Evolutionary conservation across 495 filamentous ascomycete genomes (phyloP).

Genomic region (Thermothielavioides terrestris): DNA sequence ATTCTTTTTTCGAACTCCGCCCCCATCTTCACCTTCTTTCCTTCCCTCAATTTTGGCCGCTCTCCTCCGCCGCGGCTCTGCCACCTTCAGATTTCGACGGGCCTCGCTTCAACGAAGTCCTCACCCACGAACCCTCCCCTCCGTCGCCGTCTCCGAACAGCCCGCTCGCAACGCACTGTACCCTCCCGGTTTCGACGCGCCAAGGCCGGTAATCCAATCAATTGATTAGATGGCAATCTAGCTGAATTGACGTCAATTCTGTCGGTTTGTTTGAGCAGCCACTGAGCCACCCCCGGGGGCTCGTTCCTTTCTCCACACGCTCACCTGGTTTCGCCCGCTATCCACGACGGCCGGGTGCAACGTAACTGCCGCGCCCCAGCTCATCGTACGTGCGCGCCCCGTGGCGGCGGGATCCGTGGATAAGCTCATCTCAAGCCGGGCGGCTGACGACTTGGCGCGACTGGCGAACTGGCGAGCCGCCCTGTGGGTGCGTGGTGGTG

Average conservation of each 20-base stretch:
- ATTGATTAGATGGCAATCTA: constrained; percentile 29
- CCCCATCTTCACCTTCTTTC: too few relatives aligned
- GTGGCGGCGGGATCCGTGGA: constrained; percentile 17
- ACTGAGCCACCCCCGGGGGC: constrained; percentile 13
- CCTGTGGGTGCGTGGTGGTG: background rate
- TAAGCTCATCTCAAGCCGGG: background rate
- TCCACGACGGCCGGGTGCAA: constrained; percentile 20
- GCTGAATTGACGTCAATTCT: constrained; percentile 31
- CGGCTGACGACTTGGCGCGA: background rate
- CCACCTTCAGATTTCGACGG: too few relatives aligned
- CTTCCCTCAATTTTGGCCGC: too few relatives aligned
- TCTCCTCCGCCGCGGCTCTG: too few relatives aligned
- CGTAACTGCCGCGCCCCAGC: constrained; percentile 24
- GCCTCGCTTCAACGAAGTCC: constrained; percentile 11
- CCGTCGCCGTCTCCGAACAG: constrained; percentile 14
- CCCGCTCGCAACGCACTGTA: too few relatives aligned
- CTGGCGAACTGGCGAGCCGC: too few relatives aligned
- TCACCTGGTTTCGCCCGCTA: constrained; percentile 22
- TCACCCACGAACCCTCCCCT: constrained; percentile 46
- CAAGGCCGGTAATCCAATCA: constrained; percentile 22
- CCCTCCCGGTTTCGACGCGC: constrained; percentile 15
- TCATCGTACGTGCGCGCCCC: constrained; percentile 13
- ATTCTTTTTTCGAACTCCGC: too few relatives aligned
- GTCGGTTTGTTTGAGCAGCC: constrained; percentile 12
- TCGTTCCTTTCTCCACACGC: constrained; percentile 7